These are phyloP conservation scores for Microdochium paspali DNA, from an alignment of 2,329 filamentous ascomycete genomes.

Conservation along the genomic window DNA sequence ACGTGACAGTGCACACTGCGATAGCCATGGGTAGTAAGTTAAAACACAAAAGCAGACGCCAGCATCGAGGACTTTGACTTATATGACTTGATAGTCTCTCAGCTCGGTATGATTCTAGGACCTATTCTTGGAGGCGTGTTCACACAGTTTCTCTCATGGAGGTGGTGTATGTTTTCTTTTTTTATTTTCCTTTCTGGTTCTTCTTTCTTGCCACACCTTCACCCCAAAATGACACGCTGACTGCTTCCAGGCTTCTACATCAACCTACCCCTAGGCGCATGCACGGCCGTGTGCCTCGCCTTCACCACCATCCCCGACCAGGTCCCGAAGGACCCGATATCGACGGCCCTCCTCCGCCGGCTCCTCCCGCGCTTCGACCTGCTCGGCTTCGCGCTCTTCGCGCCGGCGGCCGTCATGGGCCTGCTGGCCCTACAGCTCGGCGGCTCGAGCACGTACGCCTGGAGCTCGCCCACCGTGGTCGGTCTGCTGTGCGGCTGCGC, in stretches of 20 bases:
- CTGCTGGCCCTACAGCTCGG: constrained; percentile 36
- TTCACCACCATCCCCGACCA: constrained; percentile 14
- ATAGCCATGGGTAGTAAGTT: constrained; percentile 15
- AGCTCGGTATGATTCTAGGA: constrained; percentile 34
- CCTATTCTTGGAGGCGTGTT: constrained; percentile 36
- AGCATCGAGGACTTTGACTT: constrained; percentile 1
- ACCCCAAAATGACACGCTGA: no score
- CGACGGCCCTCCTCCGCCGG: constrained; percentile 10
- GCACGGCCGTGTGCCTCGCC: constrained; percentile 19
- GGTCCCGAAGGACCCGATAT: constrained; percentile 18
- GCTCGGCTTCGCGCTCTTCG: constrained; percentile 30
- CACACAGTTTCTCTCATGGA: constrained; percentile 28
- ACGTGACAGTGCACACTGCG: constrained; percentile 6
- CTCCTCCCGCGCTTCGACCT: constrained; percentile 28
- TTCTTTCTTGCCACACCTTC: no score
- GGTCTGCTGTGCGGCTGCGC: constrained; percentile 28
- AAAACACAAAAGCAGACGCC: background rate
- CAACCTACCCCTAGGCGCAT: constrained; percentile 32
- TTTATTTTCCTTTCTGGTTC: no score
- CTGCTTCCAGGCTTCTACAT: constrained; percentile 30
- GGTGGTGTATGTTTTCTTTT: constrained; percentile 35
- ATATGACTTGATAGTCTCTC: constrained; percentile 15
- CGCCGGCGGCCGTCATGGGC: constrained; percentile 29
- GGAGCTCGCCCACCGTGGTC: constrained; percentile 26
- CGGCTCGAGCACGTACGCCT: constrained; percentile 23